Conservation (phyloP, 352 stramenopile species). For the Phytophthora pini region DNA sequence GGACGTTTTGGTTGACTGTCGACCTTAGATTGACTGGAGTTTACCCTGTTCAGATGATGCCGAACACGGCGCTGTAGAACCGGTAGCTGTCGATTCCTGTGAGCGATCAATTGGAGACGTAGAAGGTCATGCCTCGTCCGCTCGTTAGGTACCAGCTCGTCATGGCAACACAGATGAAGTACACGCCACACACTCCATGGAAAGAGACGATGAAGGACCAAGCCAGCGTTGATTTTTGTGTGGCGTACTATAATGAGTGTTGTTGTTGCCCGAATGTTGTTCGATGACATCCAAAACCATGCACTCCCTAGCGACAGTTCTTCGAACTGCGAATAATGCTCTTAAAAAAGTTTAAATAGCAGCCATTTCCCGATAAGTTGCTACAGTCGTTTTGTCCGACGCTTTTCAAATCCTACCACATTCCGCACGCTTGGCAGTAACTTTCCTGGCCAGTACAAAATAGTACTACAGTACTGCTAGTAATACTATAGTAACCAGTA, state of each 20-base stretch:
- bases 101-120: conserved; percentile 28
- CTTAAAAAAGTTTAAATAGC: too few species aligned
- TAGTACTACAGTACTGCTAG: neutral
- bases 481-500: neutral
- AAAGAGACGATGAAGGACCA: conserved; percentile 36
- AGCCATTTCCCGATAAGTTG: too few species aligned
- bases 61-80: conserved; percentile 34
- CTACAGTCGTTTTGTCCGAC: too few species aligned
- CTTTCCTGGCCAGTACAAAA: neutral
- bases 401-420: too few species aligned
- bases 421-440: neutral
- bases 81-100: conserved; percentile 29
- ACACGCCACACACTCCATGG: conserved; percentile 20
- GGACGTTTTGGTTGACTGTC: neutral
- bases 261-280: too few species aligned
- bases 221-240: neutral
- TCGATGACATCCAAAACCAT: too few species aligned
- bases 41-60: conserved; percentile 2
- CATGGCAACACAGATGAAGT: conserved; percentile 27
- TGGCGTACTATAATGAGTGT: too few species aligned
- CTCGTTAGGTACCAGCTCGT: conserved; percentile 35
- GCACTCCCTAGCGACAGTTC: too few species aligned
- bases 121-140: conserved; percentile 26
- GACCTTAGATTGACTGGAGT: neutral
- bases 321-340: too few species aligned